Evolutionary conservation across 306 rosid genomes (phyloP).

Genomic region (Coriaria nepalensis): DNA sequence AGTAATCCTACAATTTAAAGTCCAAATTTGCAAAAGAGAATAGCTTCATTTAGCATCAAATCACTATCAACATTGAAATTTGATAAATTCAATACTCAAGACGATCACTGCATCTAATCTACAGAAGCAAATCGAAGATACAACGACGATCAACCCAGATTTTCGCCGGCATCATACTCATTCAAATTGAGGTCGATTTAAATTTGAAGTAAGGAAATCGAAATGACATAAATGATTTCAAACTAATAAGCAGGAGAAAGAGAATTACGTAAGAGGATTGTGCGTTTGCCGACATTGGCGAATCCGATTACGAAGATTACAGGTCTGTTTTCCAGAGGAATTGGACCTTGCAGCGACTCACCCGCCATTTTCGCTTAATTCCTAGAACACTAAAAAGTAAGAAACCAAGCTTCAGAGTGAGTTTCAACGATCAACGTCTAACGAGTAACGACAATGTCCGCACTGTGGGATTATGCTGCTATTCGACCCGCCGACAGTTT

Average conservation of each 20-base stretch:
- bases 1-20: conserved; percentile 39
- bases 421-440: too few species aligned
- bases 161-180: too few species aligned
- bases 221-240: background rate
- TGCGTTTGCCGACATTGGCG: conserved; percentile 71
- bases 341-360: conserved; percentile 17
- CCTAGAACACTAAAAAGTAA: too few species aligned
- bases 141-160: too few species aligned
- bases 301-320: conserved; percentile 57
- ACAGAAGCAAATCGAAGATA: too few species aligned
- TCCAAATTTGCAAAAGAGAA: background rate
- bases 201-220: background rate
- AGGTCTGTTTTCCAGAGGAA: conserved; percentile 44
- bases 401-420: too few species aligned
- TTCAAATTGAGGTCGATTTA: background rate
- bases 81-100: background rate
- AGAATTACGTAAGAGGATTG: conserved; percentile 56
- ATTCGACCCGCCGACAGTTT: too few species aligned
- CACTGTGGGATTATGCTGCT: too few species aligned
- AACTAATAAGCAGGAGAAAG: background rate
- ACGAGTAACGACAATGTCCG: too few species aligned
- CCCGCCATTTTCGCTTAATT: background rate
- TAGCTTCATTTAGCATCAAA: background rate
- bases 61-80: background rate
- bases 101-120: background rate